A percentile compares a stretch with the other conserved stretches of the same genome.
Evolutionary conservation across 1,139 yeast genomes (phyloP).

Genomic region (Yarrowia galli): DNA sequence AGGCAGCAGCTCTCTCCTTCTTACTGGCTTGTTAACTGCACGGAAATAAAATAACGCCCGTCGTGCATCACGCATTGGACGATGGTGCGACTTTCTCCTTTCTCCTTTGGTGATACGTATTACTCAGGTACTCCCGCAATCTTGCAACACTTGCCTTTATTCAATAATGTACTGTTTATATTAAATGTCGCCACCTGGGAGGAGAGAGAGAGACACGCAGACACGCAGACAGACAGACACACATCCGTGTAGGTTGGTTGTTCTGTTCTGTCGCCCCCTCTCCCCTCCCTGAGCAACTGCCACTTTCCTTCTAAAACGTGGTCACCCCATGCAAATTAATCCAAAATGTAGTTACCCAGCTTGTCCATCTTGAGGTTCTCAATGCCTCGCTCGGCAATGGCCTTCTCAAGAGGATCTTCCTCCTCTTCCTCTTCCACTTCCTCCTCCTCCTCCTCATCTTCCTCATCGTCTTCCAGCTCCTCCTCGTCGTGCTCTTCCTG

Average conservation of each 20-base stretch:
- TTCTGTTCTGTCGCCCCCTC: too few species aligned
- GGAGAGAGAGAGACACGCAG: too few species aligned
- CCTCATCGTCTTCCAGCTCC: constrained; percentile 43
- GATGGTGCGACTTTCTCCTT: too few species aligned
- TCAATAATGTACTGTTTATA: constrained; percentile 14
- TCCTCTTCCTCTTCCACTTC: constrained; percentile 52
- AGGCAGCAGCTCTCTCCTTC: not conserved
- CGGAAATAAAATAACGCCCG: constrained; percentile 7
- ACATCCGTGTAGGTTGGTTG: too few species aligned
- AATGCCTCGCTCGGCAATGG: constrained; percentile 62
- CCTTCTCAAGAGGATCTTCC: constrained; percentile 47
- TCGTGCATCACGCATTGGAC: not conserved
- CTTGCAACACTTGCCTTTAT: constrained; percentile 8
- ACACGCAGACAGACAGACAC: too few species aligned
- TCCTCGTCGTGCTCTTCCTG: constrained; percentile 43
- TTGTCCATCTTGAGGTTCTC: constrained; percentile 83
- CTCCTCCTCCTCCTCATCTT: constrained; percentile 44
- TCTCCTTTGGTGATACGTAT: too few species aligned
- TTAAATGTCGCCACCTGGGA: not conserved
- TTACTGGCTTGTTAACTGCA: not conserved
- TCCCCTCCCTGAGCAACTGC: too few species aligned
- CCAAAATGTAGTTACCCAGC: constrained; percentile 78
- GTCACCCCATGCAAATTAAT: constrained; percentile 44
- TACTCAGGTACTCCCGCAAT: not conserved
- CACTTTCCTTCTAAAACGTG: too few species aligned